Conservation (phyloP, 441 rosid species). For the Biscutella laevigata region DNA sequence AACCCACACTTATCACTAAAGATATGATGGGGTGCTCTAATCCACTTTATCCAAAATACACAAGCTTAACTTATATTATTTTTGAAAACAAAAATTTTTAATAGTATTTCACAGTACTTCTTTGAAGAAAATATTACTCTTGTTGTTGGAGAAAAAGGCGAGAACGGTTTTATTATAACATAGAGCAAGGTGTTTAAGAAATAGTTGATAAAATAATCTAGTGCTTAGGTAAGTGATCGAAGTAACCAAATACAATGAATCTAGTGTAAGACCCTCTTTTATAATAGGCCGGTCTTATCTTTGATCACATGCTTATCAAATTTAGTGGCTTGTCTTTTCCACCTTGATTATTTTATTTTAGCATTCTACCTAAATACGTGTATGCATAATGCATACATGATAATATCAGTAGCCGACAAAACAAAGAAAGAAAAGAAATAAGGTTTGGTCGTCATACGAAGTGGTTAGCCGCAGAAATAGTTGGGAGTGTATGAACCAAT, state of each 20-base stretch:
- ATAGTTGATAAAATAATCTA: slow-evolving; percentile 9
- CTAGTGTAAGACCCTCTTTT: slow-evolving; percentile 10
- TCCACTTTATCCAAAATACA: too few species aligned
- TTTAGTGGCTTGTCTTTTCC: slow-evolving; percentile 30
- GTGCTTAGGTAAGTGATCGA: slow-evolving; percentile 13
- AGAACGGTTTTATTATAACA: slow-evolving; percentile 6
- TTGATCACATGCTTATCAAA: slow-evolving; percentile 27
- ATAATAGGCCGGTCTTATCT: slow-evolving; percentile 29
- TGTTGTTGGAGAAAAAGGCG: slow-evolving; percentile 12
- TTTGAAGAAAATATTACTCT: too few species aligned
- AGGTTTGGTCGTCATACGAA: too few species aligned
- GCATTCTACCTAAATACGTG: background rate
- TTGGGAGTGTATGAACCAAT: too few species aligned
- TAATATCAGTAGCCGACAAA: too few species aligned
- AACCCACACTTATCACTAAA: too few species aligned
- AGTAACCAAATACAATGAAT: slow-evolving; percentile 25
- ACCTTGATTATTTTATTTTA: slow-evolving; percentile 6
- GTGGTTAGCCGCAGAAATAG: too few species aligned
- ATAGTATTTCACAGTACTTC: too few species aligned
- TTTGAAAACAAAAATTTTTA: too few species aligned
- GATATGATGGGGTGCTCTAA: too few species aligned
- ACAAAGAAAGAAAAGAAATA: too few species aligned
- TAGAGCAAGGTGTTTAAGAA: slow-evolving; percentile 1
- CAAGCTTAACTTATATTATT: too few species aligned
- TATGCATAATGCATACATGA: background rate